A percentile compares a stretch with the other conserved stretches of the same genome.
phyloP scores from a whole-genome alignment of 352 stramenopile species.

The Phytophthora quininea region DNA sequence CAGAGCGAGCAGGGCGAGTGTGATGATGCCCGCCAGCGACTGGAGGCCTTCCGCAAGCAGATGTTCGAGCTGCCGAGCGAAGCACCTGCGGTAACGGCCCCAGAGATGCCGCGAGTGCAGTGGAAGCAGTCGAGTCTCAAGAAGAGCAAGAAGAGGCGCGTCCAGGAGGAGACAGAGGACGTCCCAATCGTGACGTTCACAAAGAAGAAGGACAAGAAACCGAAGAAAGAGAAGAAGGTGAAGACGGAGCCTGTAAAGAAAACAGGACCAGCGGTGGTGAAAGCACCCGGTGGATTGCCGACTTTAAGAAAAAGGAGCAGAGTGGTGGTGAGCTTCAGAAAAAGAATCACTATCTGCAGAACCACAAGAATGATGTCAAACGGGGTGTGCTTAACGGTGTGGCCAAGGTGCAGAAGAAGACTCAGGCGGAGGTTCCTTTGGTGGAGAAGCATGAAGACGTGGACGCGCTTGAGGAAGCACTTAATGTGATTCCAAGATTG shows the following conservation, averaged over 20 bases:
- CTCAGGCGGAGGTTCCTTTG: neutral
- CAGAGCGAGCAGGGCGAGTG: slow-evolving; percentile 17
- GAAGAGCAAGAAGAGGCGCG: slow-evolving; percentile 34
- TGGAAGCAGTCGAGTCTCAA: slow-evolving; percentile 42
- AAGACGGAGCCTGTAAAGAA: slow-evolving; percentile 14
- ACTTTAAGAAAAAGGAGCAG: neutral
- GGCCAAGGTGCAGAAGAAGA: neutral
- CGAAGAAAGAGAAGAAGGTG: slow-evolving; percentile 28
- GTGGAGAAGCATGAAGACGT: neutral
- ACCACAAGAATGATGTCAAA: neutral
- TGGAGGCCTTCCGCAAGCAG: slow-evolving; percentile 53
- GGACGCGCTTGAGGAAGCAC: neutral
- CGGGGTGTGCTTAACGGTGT: neutral
- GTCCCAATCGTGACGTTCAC: slow-evolving; percentile 48
- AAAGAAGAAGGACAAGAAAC: slow-evolving; percentile 20
- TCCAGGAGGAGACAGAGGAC: slow-evolving; percentile 31
- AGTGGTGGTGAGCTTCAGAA: neutral
- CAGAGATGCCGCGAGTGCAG: slow-evolving; percentile 42
- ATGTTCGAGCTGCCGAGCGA: slow-evolving; percentile 62
- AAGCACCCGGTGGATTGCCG: slow-evolving; percentile 4
- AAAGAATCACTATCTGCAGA: neutral
- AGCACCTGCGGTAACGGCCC: slow-evolving; percentile 2
- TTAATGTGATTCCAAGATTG: neutral
- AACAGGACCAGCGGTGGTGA: slow-evolving; percentile 12
- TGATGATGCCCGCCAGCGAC: slow-evolving; percentile 44